Base-by-base conservation (phyloP, 139 green algal species). In the Nannochloris sp. region DNA sequence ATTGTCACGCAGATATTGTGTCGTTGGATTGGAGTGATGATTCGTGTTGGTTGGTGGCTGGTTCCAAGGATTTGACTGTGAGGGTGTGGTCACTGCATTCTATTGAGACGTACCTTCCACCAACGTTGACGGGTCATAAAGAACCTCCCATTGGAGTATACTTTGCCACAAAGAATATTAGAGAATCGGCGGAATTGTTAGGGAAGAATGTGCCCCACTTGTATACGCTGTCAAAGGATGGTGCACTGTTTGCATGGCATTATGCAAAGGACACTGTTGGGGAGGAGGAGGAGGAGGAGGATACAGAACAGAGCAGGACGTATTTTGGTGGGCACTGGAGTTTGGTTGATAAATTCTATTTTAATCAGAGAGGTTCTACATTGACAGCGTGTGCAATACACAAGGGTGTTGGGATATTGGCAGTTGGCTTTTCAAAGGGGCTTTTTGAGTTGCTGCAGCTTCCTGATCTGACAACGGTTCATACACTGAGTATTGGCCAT, bases 371-470 rank as follows among this genome's bases (percentile, higher is more conserved):
- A 6, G 75, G 71, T 17, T 73, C 85, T 4, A 73, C 68, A 46
- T 49, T 92, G 30, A 85, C 80, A 0, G 68, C 72, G 9, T 71
- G 72, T 12, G 78, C 73, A 50, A 85, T 82, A 48, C 83, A 94
- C 66, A 31, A 45, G 1, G 46, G 30, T 10, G 66, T 63, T 23
- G 73, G 80, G 23, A 72, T 95, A 59, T 61, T 95, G 56, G 82
- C 89, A 11, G 78, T 73, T 9, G 88, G 77, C 6, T 94, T 92
- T 75, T 86, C 71, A 62, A 79, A 76, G 40, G 92, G 92, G 57
- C 59, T 94, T 36, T 97, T 98, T 70, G 85, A 95, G 23, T 70
- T 98, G 58, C 30, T 78, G 67, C 81, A 93, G 80, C 76, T 98
- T 69, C 91, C 92, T 0, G 85, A 85, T 16, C 90, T 92, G 43